phyloP scores from a whole-genome alignment of 2,329 filamentous ascomycete species.

The Escovopsis sp. region DNA sequence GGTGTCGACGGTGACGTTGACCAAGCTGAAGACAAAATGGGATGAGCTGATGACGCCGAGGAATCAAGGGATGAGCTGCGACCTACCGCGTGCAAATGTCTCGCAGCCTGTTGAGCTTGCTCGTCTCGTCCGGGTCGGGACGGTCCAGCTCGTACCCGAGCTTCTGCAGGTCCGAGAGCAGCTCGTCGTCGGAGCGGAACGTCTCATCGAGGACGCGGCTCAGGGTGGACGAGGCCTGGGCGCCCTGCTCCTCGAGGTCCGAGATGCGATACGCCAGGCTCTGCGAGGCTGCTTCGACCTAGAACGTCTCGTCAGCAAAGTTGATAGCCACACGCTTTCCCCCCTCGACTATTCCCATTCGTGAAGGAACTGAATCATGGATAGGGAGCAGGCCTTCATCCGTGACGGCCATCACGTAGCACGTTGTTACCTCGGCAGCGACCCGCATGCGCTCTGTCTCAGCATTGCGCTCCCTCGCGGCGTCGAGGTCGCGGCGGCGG shows the following conservation, averaged over 20 bases:
- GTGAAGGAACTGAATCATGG: no score
- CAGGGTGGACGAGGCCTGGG: conserved; percentile 28
- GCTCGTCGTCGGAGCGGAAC: conserved; percentile 48
- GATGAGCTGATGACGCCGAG: neutral
- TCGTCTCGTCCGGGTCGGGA: conserved; percentile 35
- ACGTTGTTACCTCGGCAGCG: conserved; percentile 23
- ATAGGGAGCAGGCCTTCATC: neutral
- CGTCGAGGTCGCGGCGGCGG: conserved; percentile 17
- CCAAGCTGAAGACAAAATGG: conserved; percentile 26
- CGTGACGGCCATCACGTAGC: neutral
- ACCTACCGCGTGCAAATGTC: conserved; percentile 39
- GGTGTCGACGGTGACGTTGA: conserved; percentile 42
- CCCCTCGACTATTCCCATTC: no score
- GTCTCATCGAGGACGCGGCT: conserved; percentile 34
- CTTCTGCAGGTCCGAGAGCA: conserved; percentile 51
- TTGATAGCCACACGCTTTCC: neutral
- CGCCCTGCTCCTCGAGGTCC: conserved; percentile 37
- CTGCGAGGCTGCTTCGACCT: conserved; percentile 36
- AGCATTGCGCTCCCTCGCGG: conserved; percentile 13
- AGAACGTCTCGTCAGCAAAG: neutral
- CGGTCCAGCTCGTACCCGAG: conserved; percentile 45
- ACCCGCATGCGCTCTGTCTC: conserved; percentile 27
- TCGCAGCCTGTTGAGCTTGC: conserved; percentile 41
- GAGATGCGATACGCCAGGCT: conserved; percentile 29
- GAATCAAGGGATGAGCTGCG: neutral